Evolutionary conservation across 2,329 filamentous ascomycete species (phyloP).

Genomic region (Scedosporium apiospermum): DNA sequence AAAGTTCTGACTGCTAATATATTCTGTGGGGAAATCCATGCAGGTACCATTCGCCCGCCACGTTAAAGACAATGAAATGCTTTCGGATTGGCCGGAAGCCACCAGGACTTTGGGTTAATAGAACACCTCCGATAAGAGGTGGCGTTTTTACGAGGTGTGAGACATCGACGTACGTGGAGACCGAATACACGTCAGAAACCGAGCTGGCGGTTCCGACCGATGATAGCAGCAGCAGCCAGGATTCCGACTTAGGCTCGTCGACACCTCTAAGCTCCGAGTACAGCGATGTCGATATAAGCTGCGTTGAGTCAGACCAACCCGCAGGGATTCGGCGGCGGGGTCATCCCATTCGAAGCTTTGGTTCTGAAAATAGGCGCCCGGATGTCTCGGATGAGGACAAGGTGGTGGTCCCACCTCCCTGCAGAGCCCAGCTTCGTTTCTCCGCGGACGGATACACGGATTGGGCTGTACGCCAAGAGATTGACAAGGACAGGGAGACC

Average conservation of each 20-base stretch:
- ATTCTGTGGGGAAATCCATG: not conserved
- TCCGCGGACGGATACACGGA: conserved; percentile 22
- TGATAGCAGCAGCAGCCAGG: not conserved
- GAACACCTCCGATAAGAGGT: conserved; percentile 49
- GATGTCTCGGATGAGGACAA: not conserved
- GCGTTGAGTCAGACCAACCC: no score
- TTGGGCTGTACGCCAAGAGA: conserved; percentile 24
- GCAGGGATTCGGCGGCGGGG: no score
- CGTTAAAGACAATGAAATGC: conserved; percentile 46
- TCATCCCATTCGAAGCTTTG: no score
- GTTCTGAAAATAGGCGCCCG: not conserved
- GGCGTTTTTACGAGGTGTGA: conserved; percentile 23
- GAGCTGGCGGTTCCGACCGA: not conserved
- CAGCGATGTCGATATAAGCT: not conserved
- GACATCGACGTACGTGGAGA: not conserved
- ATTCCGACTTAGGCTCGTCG: not conserved
- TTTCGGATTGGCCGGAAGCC: conserved; percentile 50
- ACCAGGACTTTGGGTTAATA: conserved; percentile 43
- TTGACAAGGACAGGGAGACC: conserved; percentile 22
- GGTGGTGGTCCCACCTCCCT: no score
- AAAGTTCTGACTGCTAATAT: conserved; percentile 1
- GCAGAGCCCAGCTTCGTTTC: conserved; percentile 1
- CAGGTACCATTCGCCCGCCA: conserved; percentile 48
- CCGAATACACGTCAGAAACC: not conserved
- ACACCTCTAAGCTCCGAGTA: not conserved